Base-by-base conservation (phyloP, 352 stramenopile genomes). In the Pseudoperonospora humuli region DNA sequence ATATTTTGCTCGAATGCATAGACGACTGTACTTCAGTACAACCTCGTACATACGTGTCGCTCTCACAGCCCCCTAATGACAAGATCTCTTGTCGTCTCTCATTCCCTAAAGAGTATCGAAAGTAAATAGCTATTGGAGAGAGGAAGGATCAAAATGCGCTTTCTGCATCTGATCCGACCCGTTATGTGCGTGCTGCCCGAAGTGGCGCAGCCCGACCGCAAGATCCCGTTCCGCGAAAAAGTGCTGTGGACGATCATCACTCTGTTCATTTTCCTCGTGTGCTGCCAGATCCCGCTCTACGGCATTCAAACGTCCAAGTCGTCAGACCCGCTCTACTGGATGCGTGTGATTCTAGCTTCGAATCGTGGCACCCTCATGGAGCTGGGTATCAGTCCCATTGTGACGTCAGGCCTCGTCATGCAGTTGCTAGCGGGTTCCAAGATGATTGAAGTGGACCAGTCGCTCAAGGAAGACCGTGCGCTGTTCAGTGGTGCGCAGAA, bases 231-330 rank as follows among this genome's bases (percentile, higher is more conserved):
- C 83, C 91, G 96, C 55, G 96, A 99, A 77, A 98, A 98, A 77
- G 88, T 98, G 32, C 71, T 99, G 34, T 99, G 96, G 96, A 99
- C 96, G 10, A 96, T 98, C 33, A 98, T 99, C 68, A 98, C 96
- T 50, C 86, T 99, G 20, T 99, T 99, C 81, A 98, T 99, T 57
- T 99, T 99, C 78, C 80, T 99, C 45, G 96, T 99, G 20, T 98
- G 95, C 70, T 99, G 96, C 64, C 96, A 99, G 80, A 98, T 99
- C 66, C 96, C 96, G 39, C 86, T 99, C 45, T 99, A 99, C 75
- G 96, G 96, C 56, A 96, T 99, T 55, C 90, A 98, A 71, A 98
- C 84, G 31, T 96, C 94, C 57, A 98, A 98, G 74, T 98, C 93
- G 18, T 98, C 92, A 40, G 96, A 99, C 74, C 96, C 96, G 46